A percentile compares a stretch with the other conserved stretches of the same genome.
phyloP scores from a whole-genome alignment of 2,329 filamentous ascomycete genomes.

The Monosporascus sp. region DNA sequence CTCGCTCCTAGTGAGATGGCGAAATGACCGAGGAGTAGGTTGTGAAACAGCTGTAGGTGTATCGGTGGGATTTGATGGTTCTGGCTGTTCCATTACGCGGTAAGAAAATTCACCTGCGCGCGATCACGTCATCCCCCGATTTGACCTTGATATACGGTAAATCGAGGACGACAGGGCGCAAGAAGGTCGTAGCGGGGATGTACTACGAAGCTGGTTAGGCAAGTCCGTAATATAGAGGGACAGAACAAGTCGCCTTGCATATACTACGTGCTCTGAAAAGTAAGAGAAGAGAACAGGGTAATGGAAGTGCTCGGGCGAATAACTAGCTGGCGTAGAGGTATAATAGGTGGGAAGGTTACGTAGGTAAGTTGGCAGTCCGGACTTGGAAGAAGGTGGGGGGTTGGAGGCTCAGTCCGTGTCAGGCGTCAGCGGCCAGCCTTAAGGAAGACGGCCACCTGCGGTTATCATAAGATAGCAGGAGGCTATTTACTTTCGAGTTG shows the following conservation, averaged over 20 bases:
- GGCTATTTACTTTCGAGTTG: too few species aligned
- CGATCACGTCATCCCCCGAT: slow-evolving; percentile 33
- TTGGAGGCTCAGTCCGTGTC: too few species aligned
- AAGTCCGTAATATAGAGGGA: not conserved
- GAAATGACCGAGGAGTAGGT: slow-evolving; percentile 5
- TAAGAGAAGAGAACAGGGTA: not conserved
- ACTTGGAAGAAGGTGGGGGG: too few species aligned
- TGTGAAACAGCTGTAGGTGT: slow-evolving; percentile 21
- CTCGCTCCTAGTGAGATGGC: slow-evolving; percentile 22
- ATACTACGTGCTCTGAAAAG: not conserved
- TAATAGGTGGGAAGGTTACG: not conserved
- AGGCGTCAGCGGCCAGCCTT: too few species aligned
- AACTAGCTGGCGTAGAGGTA: not conserved
- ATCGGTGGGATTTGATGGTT: slow-evolving; percentile 18
- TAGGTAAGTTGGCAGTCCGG: not conserved
- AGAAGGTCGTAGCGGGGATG: slow-evolving; percentile 7
- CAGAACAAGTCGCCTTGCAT: not conserved
- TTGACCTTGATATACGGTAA: slow-evolving; percentile 20
- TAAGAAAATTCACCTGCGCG: slow-evolving; percentile 26
- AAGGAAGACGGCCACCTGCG: too few species aligned
- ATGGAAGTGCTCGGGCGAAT: not conserved
- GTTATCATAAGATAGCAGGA: too few species aligned
- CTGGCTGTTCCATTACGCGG: slow-evolving; percentile 48
- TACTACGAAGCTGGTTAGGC: not conserved
- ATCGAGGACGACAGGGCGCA: slow-evolving; percentile 21